Conservation (phyloP, 805 yeast genomes). For the Barnettozyma sp. region DNA sequence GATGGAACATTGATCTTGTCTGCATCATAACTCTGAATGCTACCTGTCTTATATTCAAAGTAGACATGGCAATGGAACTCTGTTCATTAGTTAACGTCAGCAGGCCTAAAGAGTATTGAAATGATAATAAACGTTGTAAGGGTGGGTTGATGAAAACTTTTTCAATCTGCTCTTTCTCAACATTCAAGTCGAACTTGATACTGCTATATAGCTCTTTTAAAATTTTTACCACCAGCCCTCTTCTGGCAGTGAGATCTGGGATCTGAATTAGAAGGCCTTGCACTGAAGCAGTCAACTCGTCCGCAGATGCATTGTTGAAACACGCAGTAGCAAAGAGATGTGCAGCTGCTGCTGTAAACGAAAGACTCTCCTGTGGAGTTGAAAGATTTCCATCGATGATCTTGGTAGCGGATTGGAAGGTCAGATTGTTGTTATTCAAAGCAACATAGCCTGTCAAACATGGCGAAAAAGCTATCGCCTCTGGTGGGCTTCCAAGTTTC, state of each 20-base stretch:
- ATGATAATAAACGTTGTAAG: constrained; percentile 60
- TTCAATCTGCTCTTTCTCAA: constrained; percentile 68
- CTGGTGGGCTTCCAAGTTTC: constrained; percentile 27
- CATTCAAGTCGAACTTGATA: constrained; percentile 63
- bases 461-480: constrained; percentile 42
- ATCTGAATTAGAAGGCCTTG: constrained; percentile 37
- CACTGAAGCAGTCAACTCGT: constrained; percentile 58
- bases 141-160: constrained; percentile 71
- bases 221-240: constrained; percentile 35
- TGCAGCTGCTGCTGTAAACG: constrained; percentile 55
- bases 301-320: constrained; percentile 57
- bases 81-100: constrained; percentile 16
- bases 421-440: constrained; percentile 22
- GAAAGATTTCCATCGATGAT: neutral
- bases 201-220: constrained; percentile 69
- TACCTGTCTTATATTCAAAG: constrained; percentile 61
- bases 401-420: constrained; percentile 9
- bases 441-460: constrained; percentile 37
- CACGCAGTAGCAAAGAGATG: constrained; percentile 63
- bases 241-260: constrained; percentile 21
- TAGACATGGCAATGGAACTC: constrained; percentile 36
- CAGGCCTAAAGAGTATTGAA: constrained; percentile 63
- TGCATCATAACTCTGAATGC: constrained; percentile 65
- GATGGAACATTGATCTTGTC: constrained; percentile 54
- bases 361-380: constrained; percentile 13